Conservation (phyloP, 306 rosid species). For the Cotoneaster glaucophyllus region DNA sequence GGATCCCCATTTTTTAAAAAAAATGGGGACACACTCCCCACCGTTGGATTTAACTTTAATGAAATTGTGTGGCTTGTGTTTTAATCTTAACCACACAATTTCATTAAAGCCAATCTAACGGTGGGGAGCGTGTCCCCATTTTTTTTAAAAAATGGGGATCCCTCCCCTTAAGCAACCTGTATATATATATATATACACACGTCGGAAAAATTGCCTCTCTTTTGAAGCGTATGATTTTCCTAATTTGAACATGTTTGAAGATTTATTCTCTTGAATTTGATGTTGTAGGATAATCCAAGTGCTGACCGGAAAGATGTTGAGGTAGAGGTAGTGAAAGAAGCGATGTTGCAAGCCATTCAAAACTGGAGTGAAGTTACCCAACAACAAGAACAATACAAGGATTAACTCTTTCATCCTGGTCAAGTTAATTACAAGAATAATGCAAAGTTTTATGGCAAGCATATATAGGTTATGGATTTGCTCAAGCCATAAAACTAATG, state of each 20-base stretch:
- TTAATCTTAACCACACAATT: too few species aligned
- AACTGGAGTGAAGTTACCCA: conserved; percentile 39
- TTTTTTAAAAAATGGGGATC: too few species aligned
- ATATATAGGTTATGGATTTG: not conserved
- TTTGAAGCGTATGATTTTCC: not conserved
- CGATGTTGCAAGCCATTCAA: conserved; percentile 50
- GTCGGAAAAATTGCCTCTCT: not conserved
- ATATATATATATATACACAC: not conserved
- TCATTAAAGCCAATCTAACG: too few species aligned
- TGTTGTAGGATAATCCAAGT: conserved; percentile 31
- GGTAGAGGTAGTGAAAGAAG: conserved; percentile 27
- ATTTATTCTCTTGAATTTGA: not conserved
- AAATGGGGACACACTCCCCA: too few species aligned
- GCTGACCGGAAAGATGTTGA: conserved; percentile 25
- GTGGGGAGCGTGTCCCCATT: too few species aligned
- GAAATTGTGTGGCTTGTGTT: too few species aligned
- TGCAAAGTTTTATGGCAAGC: not conserved
- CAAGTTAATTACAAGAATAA: not conserved
- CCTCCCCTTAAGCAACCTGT: too few species aligned
- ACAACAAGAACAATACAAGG: conserved; percentile 5
- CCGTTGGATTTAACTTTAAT: too few species aligned
- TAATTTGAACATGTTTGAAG: not conserved
- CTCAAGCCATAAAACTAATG: not conserved
- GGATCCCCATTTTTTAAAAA: too few species aligned
- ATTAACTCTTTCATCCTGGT: not conserved